A percentile compares a stretch with the other conserved stretches of the same genome.
Conservation (phyloP, 331 rosid genomes). For the Phaseolus coccineus region DNA sequence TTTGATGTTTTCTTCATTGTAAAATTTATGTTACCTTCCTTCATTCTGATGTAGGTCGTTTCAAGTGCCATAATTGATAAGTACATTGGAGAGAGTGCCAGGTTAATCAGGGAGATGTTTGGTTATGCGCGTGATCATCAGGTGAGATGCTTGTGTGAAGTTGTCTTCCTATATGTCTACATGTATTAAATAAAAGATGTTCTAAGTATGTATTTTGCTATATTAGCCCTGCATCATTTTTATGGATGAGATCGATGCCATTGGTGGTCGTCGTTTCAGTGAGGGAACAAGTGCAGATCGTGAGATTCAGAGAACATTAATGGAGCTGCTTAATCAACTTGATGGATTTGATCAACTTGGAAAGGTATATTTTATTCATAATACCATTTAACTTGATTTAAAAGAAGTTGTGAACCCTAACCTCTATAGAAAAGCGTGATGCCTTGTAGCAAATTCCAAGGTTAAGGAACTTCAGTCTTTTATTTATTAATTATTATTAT, state of each 20-base stretch:
- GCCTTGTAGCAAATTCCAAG: background rate
- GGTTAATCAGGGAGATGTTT: constrained; percentile 97
- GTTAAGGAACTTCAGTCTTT: background rate
- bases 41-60: constrained; percentile 69
- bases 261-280: constrained; percentile 98
- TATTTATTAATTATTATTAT: background rate
- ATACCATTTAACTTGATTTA: constrained; percentile 10
- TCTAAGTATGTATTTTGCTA: constrained; percentile 37
- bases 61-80: constrained; percentile 97
- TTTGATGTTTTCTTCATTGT: constrained; percentile 26
- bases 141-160: constrained; percentile 53
- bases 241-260: constrained; percentile 99
- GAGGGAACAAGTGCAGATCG: constrained; percentile 99
- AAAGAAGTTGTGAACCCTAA: background rate
- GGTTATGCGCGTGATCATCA: constrained; percentile 99
- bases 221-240: constrained; percentile 96
- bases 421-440: background rate
- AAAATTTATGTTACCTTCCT: constrained; percentile 39
- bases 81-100: constrained; percentile 95
- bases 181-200: constrained; percentile 9
- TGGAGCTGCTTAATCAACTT: constrained; percentile 96
- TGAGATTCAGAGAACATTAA: constrained; percentile 94
- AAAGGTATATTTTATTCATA: constrained; percentile 65
- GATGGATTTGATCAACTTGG: constrained; percentile 99
- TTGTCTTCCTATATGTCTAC: constrained; percentile 25